These are phyloP conservation scores for Quercus phellos DNA, from an alignment of 331 rosid genomes.

Conservation along the genomic window DNA sequence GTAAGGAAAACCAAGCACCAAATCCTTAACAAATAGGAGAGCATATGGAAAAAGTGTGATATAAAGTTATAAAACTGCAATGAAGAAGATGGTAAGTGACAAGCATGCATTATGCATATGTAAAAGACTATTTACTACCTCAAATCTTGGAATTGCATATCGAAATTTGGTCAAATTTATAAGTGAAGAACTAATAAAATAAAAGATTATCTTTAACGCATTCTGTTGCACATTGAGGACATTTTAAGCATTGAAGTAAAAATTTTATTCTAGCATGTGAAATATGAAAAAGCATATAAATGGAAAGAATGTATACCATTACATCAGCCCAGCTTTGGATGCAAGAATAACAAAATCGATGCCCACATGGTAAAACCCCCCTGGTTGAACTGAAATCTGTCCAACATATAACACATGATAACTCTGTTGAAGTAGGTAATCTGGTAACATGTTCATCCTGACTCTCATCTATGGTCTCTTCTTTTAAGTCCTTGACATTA, in stretches of 20 bases:
- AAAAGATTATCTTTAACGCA: not conserved
- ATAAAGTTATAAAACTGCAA: not conserved
- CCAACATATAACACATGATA: constrained; percentile 90
- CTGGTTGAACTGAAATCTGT: constrained; percentile 63
- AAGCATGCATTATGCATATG: not conserved
- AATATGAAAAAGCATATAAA: not conserved
- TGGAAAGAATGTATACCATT: constrained; percentile 41
- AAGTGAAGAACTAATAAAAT: not conserved
- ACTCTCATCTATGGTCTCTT: constrained; percentile 17
- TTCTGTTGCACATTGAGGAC: not conserved
- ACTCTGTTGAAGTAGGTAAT: constrained; percentile 39
- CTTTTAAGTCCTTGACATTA: constrained; percentile 26
- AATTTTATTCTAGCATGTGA: not conserved
- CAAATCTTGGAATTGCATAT: not conserved
- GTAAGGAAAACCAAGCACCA: not conserved
- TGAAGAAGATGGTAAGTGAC: not conserved
- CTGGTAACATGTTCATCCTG: constrained; percentile 23
- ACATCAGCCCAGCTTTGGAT: constrained; percentile 70
- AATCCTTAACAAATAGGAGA: not conserved
- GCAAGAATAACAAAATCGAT: constrained; percentile 79
- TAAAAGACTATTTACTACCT: not conserved
- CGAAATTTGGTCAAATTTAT: not conserved
- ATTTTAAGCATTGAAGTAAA: not conserved
- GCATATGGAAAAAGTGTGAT: not conserved
- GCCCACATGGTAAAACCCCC: constrained; percentile 85